Evolutionary conservation across 2,329 filamentous ascomycete genomes (phyloP).

Genomic region (Lachnellula arida): DNA sequence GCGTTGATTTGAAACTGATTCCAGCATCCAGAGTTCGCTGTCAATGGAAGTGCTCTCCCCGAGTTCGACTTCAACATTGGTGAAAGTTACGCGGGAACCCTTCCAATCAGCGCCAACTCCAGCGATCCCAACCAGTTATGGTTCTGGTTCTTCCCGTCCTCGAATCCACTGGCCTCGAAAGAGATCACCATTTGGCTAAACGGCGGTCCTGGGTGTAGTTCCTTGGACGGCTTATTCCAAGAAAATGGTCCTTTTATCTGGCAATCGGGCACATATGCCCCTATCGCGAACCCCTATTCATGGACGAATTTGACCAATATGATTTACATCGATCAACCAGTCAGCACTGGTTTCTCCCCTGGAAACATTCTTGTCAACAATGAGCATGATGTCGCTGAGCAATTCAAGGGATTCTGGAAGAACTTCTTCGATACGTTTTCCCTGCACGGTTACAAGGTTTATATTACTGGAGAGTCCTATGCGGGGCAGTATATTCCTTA

Average conservation of each 20-base stretch:
- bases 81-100: slow-evolving; percentile 33
- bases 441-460: slow-evolving; percentile 54
- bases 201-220: slow-evolving; percentile 92
- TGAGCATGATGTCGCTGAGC: slow-evolving; percentile 47
- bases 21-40: slow-evolving; percentile 22
- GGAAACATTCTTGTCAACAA: slow-evolving; percentile 47
- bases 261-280: slow-evolving; percentile 27
- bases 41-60: slow-evolving; percentile 27
- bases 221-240: slow-evolving; percentile 84
- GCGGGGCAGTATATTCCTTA: slow-evolving; percentile 43
- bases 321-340: slow-evolving; percentile 29
- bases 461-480: slow-evolving; percentile 60
- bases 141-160: slow-evolving; percentile 52
- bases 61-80: slow-evolving; percentile 30
- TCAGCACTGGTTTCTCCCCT: slow-evolving; percentile 47
- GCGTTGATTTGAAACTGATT: background rate
- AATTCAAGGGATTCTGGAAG: slow-evolving; percentile 59
- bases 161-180: slow-evolving; percentile 41
- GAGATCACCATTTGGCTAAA: slow-evolving; percentile 75
- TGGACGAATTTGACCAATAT: slow-evolving; percentile 29
- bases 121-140: slow-evolving; percentile 44
- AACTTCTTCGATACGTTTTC: slow-evolving; percentile 57
- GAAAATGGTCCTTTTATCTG: slow-evolving; percentile 29
- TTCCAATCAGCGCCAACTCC: slow-evolving; percentile 47
- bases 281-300: slow-evolving; percentile 25